Evolutionary conservation across 345 rosid genomes (phyloP), one percentile per base, ranked within the genome.

Genomic region (Pistacia vera): DNA sequence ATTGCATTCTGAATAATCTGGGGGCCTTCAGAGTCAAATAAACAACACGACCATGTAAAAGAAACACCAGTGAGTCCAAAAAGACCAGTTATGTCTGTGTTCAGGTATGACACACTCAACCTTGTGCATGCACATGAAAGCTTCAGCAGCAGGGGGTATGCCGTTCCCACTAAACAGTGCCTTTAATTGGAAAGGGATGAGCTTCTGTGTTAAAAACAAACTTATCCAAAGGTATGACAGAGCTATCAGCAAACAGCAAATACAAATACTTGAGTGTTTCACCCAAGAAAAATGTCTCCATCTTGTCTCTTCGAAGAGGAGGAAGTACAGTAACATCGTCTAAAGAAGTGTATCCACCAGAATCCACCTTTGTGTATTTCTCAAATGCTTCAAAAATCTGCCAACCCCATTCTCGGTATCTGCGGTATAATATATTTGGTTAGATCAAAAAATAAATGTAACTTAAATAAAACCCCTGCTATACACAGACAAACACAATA

Each of bases 381-480:
- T 95, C 98, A 86, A 95, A 95, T 60, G 98, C 93, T 87, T 90
- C 92, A 71, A 95, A 95, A 51, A 95, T 95, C 81, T 89, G 98
- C 98, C 98, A 95, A 77, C 98, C 98, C 97, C 95, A 94, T 75
- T 95, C 97, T 73, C 92, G 82, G 79, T 91, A 92, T 80, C 97
- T 90, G 88, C 87, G 88, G 58, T 16, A 44, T 25, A 63, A 18
- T 48, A 74, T 63, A 63, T 46, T 41, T 64, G 59, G 48, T 63
- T 70, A 79, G 46, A 65, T 6, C 7, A 63, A 30, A 2, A 71
- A 74, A 11, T 44, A 18, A 4, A 38, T 59, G 13, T 25, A 44
- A 11, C 20, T 61, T 13, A 72, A 61, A 12, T 10, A 59, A 59
- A 58, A 44, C 22, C 14, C 25, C 9, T 57, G n/a, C 66, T 18